A percentile compares a stretch with the other conserved stretches of the same genome.
These are phyloP conservation scores for Pseudogymnoascus sp. DNA, from an alignment of 2,329 filamentous ascomycete genomes.

Conservation along the genomic window DNA sequence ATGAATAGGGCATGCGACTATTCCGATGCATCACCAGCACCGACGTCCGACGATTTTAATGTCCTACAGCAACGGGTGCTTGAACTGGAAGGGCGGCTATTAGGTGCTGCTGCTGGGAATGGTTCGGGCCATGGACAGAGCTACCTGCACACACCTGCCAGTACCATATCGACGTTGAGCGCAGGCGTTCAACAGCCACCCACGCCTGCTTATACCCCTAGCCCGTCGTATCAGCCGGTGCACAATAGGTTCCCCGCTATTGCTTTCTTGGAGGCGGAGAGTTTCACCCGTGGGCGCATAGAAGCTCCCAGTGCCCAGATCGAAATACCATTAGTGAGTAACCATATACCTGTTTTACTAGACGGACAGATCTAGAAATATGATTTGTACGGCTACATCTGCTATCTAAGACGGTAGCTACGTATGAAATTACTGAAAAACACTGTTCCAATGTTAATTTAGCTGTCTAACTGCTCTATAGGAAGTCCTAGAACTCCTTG, in stretches of 20 bases:
- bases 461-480: conserved; percentile 14
- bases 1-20: conserved; percentile 38
- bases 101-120: neutral
- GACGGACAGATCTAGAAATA: neutral
- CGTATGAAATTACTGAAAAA: neutral
- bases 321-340: conserved; percentile 33
- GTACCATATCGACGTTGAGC: neutral
- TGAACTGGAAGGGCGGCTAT: conserved; percentile 34
- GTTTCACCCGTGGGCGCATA: conserved; percentile 33
- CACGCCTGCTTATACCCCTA: conserved; percentile 17
- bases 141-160: neutral
- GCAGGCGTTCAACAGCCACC: neutral
- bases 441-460: neutral
- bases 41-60: conserved; percentile 35
- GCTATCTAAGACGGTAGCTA: neutral
- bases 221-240: conserved; percentile 20
- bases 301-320: conserved; percentile 33
- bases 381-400: neutral
- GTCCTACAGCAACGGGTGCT: conserved; percentile 32
- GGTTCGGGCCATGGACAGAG: neutral
- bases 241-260: conserved; percentile 35
- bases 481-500: conserved; percentile 36
- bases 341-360: neutral
- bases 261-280: conserved; percentile 37
- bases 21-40: conserved; percentile 29